These are phyloP conservation scores for Curvularia eragrostidis DNA, from an alignment of 2,329 filamentous ascomycete species.

Conservation along the genomic window DNA sequence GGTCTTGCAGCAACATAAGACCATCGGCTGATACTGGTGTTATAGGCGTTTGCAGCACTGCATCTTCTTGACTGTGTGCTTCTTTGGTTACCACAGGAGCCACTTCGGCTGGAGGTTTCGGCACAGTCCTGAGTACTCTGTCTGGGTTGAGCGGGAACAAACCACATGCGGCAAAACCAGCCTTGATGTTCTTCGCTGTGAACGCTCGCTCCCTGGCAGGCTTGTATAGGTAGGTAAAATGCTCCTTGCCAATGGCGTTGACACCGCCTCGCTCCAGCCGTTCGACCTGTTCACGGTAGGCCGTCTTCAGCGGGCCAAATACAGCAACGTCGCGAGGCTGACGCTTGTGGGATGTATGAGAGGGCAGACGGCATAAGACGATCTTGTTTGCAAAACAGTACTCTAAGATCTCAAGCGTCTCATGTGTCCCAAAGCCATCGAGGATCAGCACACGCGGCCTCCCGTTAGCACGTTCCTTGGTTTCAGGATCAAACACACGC, in stretches of 20 bases:
- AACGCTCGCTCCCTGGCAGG: constrained; percentile 32
- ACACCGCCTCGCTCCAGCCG: constrained; percentile 19
- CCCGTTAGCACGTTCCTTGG: too few relatives aligned
- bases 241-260: constrained; percentile 19
- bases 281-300: constrained; percentile 19
- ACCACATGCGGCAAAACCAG: too few relatives aligned
- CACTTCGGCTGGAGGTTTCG: too few relatives aligned
- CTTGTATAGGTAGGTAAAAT: constrained; percentile 12
- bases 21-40: constrained; percentile 31
- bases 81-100: too few relatives aligned
- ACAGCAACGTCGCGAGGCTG: background rate
- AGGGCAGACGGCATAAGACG: too few relatives aligned
- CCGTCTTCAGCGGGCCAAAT: constrained; percentile 19
- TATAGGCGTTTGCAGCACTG: constrained; percentile 36
- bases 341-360: too few relatives aligned
- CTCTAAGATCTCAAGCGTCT: too few relatives aligned
- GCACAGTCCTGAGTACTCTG: too few relatives aligned
- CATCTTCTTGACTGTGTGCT: constrained; percentile 23
- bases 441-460: too few relatives aligned
- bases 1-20: constrained; percentile 27
- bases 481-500: background rate
- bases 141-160: too few relatives aligned
- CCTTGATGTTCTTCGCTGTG: constrained; percentile 37
- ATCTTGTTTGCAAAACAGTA: too few relatives aligned
- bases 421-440: too few relatives aligned